Percentiles rank a stretch among this genome's conserved stretches.
Evolutionary conservation across 129 eudicot species (phyloP).

Genomic region (Flaveria bidentis): DNA sequence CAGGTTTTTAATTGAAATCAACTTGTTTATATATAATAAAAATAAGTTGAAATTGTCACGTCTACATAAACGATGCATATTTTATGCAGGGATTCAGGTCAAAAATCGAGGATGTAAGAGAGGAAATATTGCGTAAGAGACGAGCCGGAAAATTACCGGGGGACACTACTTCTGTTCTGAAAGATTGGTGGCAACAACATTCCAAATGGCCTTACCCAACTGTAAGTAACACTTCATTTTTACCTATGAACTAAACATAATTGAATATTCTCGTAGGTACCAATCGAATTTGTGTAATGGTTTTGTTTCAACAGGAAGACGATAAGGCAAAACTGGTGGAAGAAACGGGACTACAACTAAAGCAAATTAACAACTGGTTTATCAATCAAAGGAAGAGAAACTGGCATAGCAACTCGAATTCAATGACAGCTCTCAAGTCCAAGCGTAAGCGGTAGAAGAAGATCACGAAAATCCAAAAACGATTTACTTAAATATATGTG

Average conservation of each 20-base stretch:
- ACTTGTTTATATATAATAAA: neutral
- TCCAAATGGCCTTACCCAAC: conserved; percentile 99
- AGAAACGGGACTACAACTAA: conserved; percentile 90
- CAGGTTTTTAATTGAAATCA: conserved; percentile 47
- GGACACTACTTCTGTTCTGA: conserved; percentile 89
- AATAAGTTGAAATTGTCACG: neutral
- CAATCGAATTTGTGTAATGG: neutral
- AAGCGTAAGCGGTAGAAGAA: conserved; percentile 66
- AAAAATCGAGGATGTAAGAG: conserved; percentile 91
- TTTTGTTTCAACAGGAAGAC: conserved; percentile 56
- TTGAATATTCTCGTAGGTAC: neutral
- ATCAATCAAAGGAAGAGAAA: conserved; percentile 96
- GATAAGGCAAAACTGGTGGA: conserved; percentile 95
- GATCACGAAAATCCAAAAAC: neutral
- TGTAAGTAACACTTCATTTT: conserved; percentile 36
- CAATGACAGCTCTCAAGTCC: conserved; percentile 73
- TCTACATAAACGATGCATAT: neutral
- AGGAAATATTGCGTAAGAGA: conserved; percentile 86
- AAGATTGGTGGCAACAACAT: conserved; percentile 98
- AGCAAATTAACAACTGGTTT: conserved; percentile 97
- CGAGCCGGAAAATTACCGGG: conserved; percentile 98
- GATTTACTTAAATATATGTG: conserved; percentile 16
- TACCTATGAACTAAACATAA: neutral
- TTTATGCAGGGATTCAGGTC: conserved; percentile 84
- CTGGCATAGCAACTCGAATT: conserved; percentile 89